Percentiles rank a stretch among this genome's conserved stretches.
These are phyloP conservation scores for Phialophora expanda DNA, from an alignment of 2,329 filamentous ascomycete genomes.

Conservation along the genomic window DNA sequence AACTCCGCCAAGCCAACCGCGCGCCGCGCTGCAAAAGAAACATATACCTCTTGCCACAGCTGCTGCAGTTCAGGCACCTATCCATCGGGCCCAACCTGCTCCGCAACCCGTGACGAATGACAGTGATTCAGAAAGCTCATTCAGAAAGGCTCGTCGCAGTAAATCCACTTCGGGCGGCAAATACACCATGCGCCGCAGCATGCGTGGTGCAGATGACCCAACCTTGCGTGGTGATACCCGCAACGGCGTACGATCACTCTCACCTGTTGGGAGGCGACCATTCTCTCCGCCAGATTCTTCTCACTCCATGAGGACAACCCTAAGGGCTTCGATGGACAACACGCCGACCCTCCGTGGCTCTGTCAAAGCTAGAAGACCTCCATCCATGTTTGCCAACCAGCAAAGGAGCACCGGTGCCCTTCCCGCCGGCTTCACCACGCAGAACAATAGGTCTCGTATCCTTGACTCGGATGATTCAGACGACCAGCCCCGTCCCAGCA, in stretches of 20 bases:
- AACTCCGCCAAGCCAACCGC: conserved; percentile 28
- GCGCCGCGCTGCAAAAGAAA: conserved; percentile 46
- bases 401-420: conserved; percentile 45
- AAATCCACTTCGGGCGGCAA: conserved; percentile 48
- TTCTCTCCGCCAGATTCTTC: conserved; percentile 52
- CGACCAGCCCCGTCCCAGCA: conserved; percentile 43
- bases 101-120: conserved; percentile 55
- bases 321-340: conserved; percentile 56
- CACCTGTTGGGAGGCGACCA: conserved; percentile 62
- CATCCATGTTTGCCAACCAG: conserved; percentile 47
- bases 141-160: conserved; percentile 67
- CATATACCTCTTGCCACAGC: conserved; percentile 41
- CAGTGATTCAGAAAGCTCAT: conserved; percentile 76
- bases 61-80: conserved; percentile 15
- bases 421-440: conserved; percentile 30
- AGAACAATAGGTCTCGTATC: conserved; percentile 56
- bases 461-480: conserved; percentile 68
- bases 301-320: conserved; percentile 53
- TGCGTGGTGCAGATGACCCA: conserved; percentile 62
- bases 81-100: conserved; percentile 16
- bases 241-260: conserved; percentile 68
- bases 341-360: conserved; percentile 38
- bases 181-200: conserved; percentile 72
- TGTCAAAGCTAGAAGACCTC: conserved; percentile 44
- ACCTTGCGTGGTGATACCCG: conserved; percentile 58